A percentile compares a stretch with the other conserved stretches of the same genome.
These are phyloP conservation scores for Cadophora malorum DNA, from an alignment of 2,329 filamentous ascomycete genomes.

Conservation along the genomic window DNA sequence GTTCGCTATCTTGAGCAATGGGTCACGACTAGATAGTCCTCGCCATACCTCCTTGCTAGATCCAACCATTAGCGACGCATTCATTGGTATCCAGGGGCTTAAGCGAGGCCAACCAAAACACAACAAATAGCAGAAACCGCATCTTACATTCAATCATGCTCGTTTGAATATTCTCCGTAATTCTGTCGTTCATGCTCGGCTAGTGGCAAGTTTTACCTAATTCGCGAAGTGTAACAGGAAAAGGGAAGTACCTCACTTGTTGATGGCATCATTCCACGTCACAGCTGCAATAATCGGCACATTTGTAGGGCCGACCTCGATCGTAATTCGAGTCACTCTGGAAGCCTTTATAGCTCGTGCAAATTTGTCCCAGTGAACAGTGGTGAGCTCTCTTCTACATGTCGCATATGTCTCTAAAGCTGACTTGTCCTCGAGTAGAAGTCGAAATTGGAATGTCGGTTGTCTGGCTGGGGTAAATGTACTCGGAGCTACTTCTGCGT, in stretches of 20 bases:
- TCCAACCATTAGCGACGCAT: neutral
- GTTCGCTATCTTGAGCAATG: neutral
- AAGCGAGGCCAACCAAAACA: neutral
- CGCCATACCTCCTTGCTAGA: neutral
- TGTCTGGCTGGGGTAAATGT: neutral
- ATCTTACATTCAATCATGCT: neutral
- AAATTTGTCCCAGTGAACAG: neutral
- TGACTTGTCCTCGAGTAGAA: neutral
- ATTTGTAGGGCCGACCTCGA: neutral
- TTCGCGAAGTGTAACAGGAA: neutral
- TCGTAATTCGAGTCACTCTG: neutral
- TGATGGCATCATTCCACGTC: neutral
- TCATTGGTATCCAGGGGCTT: neutral
- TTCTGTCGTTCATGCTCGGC: neutral
- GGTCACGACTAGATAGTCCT: neutral
- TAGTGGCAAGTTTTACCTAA: neutral
- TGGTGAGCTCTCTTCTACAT: neutral
- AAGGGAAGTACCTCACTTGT: neutral
- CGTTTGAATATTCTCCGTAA: neutral
- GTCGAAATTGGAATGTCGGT: too few relatives aligned
- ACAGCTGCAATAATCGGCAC: neutral
- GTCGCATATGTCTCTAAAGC: neutral
- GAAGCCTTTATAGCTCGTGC: neutral
- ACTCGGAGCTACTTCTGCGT: neutral
- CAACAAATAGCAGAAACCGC: neutral